These are phyloP conservation scores for Glarea lozoyensis DNA, from an alignment of 495 filamentous ascomycete species.

Conservation along the genomic window DNA sequence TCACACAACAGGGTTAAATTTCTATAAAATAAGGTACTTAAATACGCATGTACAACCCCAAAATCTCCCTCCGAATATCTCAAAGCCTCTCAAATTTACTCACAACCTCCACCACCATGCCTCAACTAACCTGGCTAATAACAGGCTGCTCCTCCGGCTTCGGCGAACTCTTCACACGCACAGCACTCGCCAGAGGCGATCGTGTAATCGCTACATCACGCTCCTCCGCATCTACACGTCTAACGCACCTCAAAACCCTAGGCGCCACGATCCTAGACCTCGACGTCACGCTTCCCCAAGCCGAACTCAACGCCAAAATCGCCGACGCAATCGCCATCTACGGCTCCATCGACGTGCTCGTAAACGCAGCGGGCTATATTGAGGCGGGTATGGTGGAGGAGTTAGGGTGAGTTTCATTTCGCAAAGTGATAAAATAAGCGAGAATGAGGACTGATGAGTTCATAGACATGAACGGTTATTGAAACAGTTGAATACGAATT, in stretches of 20 bases:
- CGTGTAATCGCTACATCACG: conserved; percentile 48
- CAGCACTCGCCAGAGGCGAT: conserved; percentile 41
- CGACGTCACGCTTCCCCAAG: conserved; percentile 33
- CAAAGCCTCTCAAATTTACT: background rate
- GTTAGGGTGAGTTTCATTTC: conserved; percentile 24
- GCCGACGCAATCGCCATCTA: conserved; percentile 30
- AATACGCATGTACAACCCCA: too few species aligned
- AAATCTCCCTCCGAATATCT: too few species aligned
- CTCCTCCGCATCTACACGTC: conserved; percentile 22
- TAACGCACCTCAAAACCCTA: conserved; percentile 32
- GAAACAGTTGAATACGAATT: conserved; percentile 34
- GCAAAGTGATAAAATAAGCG: too few species aligned
- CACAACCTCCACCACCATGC: conserved; percentile 3
- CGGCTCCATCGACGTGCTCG: conserved; percentile 39
- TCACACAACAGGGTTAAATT: too few species aligned
- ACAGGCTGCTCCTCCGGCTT: conserved; percentile 42
- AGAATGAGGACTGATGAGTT: too few species aligned
- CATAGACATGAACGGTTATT: conserved; percentile 26
- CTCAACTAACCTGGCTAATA: conserved; percentile 28
- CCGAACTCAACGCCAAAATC: conserved; percentile 25
- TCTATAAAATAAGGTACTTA: too few species aligned
- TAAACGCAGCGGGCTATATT: conserved; percentile 45
- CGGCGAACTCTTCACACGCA: conserved; percentile 31
- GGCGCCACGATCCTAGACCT: conserved; percentile 34
- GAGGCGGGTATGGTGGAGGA: conserved; percentile 32